These are phyloP conservation scores for Aureococcus anophagefferens DNA, from an alignment of 108 stramenopile genomes.

Conservation along the genomic window DNA sequence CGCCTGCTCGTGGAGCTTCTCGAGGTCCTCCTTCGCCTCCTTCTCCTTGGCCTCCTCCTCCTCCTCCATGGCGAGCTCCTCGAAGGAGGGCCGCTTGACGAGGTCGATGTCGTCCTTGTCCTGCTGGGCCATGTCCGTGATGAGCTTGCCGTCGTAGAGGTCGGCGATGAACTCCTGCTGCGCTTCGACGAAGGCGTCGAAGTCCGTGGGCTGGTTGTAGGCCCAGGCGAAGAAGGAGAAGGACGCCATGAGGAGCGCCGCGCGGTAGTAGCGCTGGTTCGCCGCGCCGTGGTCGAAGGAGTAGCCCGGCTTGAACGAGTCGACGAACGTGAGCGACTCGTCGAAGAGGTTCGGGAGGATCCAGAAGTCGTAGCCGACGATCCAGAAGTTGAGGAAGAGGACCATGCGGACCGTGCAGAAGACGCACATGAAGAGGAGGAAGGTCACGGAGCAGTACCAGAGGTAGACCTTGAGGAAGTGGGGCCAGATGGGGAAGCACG, in stretches of 20 bases:
- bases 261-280: slow-evolving; percentile 78
- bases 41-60: slow-evolving; percentile 43
- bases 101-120: slow-evolving; percentile 95
- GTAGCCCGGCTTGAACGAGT: slow-evolving; percentile 87
- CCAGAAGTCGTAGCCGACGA: slow-evolving; percentile 90
- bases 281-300: slow-evolving; percentile 69
- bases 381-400: slow-evolving; percentile 86
- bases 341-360: slow-evolving; percentile 94
- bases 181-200: slow-evolving; percentile 87
- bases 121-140: slow-evolving; percentile 85
- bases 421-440: slow-evolving; percentile 83
- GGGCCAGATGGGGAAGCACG: slow-evolving; percentile 97
- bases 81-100: slow-evolving; percentile 44
- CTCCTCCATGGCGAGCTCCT: slow-evolving; percentile 20
- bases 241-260: slow-evolving; percentile 77
- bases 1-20: neutral
- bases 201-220: slow-evolving; percentile 95
- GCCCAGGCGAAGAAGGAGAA: slow-evolving; percentile 94
- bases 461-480: slow-evolving; percentile 86
- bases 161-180: slow-evolving; percentile 97
- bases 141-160: slow-evolving; percentile 89
- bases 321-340: slow-evolving; percentile 80
- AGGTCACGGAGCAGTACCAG: slow-evolving; percentile 92
- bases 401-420: slow-evolving; percentile 72
- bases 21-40: slow-evolving; percentile 18